Base-by-base conservation (phyloP, 495 filamentous ascomycete genomes). In the Hypoxylon fragiforme region DNA sequence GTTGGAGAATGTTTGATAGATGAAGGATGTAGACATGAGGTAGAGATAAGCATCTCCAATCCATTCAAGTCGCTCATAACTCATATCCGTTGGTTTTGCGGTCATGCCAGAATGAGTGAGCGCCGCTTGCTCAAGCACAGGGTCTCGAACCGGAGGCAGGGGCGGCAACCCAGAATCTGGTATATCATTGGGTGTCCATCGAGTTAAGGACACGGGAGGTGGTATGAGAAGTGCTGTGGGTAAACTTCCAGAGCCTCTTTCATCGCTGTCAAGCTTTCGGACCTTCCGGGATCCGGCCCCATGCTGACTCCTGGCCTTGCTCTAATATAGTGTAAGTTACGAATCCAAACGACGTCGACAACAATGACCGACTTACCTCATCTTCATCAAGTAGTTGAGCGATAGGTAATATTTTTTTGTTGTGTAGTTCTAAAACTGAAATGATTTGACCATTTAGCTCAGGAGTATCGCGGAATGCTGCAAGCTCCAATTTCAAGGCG, bases 11-110 rank as follows among this genome's bases (percentile, higher is more conserved):
- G 73, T 82, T 28, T 79, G 63, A 67, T 79, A 82, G 26, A 91
- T 79, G 51, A 88, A 70, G 18, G 77, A 79, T 1, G 85, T 84
- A 40, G 86, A 78, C 40, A 87, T 81, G 11, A 89, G 68, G 48
- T 91, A 84, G 22, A 90, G 71, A 53, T 89, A 91, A 3, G 84
- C 82, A 64, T 92, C 88, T 2, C 88, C 88, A 24, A 92, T 73
- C 65, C 88, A 84, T 68, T 92, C 88, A 20, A 91, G 77, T 8
- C 82, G 74, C 54, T 91, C 87, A 64, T 90, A 91, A 48, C 69
- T 71, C 32, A 73, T 71, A 22, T 74, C 72, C 11, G 64, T 63
- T 18, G 63, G 67, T 7, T 37, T 46, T 15, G 59, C 37, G 12
- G 56, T 52, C 45, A 73, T 68, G 6, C 80, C 83, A 0, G 75